Base-by-base conservation (phyloP, 352 stramenopile genomes). In the Globisporangium sylvaticum region DNA sequence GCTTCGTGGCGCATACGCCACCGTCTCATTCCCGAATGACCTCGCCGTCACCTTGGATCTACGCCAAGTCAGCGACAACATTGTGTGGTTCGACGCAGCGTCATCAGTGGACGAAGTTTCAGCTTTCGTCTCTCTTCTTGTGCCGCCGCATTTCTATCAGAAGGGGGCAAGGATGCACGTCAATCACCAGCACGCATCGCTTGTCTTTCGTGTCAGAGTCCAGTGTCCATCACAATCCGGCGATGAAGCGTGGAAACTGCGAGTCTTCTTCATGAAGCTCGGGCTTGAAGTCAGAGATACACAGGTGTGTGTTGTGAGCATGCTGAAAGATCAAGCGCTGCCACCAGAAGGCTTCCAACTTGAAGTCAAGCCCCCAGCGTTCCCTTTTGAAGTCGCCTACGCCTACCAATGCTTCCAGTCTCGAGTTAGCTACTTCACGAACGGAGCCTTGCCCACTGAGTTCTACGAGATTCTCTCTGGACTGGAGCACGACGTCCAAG, bases 351-450 rank as follows among this genome's bases (percentile, higher is more conserved):
- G 10, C 4, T 37, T 1, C 12, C n/a, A 18, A 12, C 2, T 8
- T 52, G 20, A 57, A 46, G 14, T 6, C 29, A 48, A 39, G 7
- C 39, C 29, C 3, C 32, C 48, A 44, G 1, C 25, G 29, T 24
- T 79, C 77, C 52, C 24, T 52, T 39, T 71, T 76, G 67, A 71
- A 20, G 71, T 87, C 7, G 78, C 77, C 5, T 88, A 88, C 67
- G 79, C 77, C 32, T 52, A 85, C 3, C 76, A 88, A 37, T 88
- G 77, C 34, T 70, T 89, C 46, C 71, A 79, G 20, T 87, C 79
- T 18, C 62, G 79, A 14, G 79, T 78, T 50, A 75, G 75, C 44
- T 62, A 77, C 50, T 86, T 86, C 46, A 80, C 76, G 44, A 80
- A 83, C 69, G 78, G 74, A 18, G 71, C 68, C 34, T 25, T 86